Conservation (phyloP, 176 grass and related monocot species). For the Triticum timopheevii region DNA sequence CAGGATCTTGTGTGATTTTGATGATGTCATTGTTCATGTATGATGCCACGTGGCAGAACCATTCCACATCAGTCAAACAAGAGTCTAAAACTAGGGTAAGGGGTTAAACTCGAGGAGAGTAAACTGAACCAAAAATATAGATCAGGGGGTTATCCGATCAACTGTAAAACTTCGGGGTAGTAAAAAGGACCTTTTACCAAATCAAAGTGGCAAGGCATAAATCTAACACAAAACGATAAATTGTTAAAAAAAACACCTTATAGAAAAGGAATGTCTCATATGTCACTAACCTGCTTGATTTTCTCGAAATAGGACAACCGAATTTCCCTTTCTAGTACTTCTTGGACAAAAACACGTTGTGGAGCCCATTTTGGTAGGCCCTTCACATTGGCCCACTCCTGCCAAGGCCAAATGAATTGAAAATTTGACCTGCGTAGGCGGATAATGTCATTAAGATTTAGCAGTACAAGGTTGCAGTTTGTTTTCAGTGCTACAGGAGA, state of each 20-base stretch:
- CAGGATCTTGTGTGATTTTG: background rate
- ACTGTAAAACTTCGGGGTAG: background rate
- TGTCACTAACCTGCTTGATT: constrained; percentile 88
- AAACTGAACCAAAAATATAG: background rate
- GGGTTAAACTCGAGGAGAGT: background rate
- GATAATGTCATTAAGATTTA: constrained; percentile 24
- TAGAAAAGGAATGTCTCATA: constrained; percentile 9
- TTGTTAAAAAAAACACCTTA: background rate
- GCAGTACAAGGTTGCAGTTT: background rate
- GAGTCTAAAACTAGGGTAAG: background rate
- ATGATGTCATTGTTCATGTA: background rate
- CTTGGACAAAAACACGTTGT: constrained; percentile 96
- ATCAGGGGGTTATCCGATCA: background rate
- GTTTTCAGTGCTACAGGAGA: constrained; percentile 6
- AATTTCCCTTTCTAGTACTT: constrained; percentile 95
- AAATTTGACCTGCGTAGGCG: constrained; percentile 72
- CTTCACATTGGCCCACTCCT: constrained; percentile 92
- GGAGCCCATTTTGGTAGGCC: constrained; percentile 93
- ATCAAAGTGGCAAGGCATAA: constrained; percentile 22
- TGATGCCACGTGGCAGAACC: background rate
- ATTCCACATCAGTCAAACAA: constrained; percentile 4
- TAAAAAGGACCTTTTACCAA: background rate
- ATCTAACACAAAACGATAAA: background rate
- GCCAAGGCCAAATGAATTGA: constrained; percentile 98
- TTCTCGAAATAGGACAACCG: constrained; percentile 91